Evolutionary conservation across 805 yeast species (phyloP), one percentile per base, ranked within the genome.

Genomic region (Cyberlindnera meyerae): DNA sequence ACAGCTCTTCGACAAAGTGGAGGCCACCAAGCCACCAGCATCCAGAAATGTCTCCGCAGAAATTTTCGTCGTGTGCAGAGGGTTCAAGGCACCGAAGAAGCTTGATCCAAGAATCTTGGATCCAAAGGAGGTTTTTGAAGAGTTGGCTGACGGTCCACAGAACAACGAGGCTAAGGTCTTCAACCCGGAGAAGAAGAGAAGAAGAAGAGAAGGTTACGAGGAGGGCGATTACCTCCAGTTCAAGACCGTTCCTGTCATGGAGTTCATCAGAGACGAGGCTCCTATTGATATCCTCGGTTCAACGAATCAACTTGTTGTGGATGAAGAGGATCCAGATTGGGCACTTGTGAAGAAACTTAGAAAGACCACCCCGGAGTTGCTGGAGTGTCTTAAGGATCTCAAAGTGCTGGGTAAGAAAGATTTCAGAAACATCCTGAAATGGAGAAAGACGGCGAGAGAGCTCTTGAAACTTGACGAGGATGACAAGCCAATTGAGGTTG

Each of bases 41-140:
- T 88, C 97, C 26, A 89, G 99, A 79, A 88, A 87, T 62, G 99
- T 93, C 24, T 90, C 97, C 58, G 99, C 99, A 3, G 99, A 93
- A 70, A 93, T 93, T 55, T 93, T 93, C 57, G 98, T 93, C 31
- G 97, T 89, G 25, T 93, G 99, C 65, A 80, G 80, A 60, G 94
- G 94, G 11, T 93, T 84, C 68, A 90, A 89, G 61, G 96, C 97
- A 11, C 98, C 99, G 33, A 86, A 89, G 60, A 87, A 83, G 58
- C 62, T 93, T 44, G 99, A 93, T 63, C 96, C 97, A 33, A 76
- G 95, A 54, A 68, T 93, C 39, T 68, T 93, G 43, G 98, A 93
- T 59, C 85, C 97, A 12, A 84, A 75, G 55, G 88, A 84, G 56
- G 97, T 93, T 15, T 93, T 93, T 55, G 97, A 90, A 63, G 98